Conservation (phyloP, 2,329 filamentous ascomycete species). For the Fusarium oligoseptatum region DNA sequence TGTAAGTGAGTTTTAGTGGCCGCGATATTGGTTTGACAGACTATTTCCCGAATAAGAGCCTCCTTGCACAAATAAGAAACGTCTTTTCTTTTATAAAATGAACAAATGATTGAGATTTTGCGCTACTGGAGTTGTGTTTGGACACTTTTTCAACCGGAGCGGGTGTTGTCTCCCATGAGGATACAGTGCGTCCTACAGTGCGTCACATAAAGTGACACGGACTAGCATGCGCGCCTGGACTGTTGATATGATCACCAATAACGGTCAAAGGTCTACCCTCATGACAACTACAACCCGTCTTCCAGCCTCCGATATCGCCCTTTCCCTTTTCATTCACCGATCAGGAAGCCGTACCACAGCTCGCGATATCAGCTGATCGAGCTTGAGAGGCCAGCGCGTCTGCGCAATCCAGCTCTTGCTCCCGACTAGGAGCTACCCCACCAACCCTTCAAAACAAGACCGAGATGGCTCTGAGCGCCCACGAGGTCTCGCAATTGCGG, state of each 20-base stretch:
- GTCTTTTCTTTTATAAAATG: background rate
- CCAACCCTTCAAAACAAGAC: constrained; percentile 45
- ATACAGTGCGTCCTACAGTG: constrained; percentile 27
- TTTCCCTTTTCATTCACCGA: background rate
- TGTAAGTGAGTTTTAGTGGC: constrained; percentile 25
- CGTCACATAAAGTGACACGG: rapidly evolving
- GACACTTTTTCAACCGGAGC: constrained; percentile 11
- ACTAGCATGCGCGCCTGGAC: constrained; percentile 6
- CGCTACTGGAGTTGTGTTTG: constrained; percentile 5
- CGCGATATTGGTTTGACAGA: constrained; percentile 20
- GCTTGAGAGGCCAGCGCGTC: constrained; percentile 3
- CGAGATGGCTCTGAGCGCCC: constrained; percentile 67
- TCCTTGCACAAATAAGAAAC: background rate
- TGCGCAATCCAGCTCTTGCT: constrained; percentile 17
- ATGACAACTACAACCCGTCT: constrained; percentile 25
- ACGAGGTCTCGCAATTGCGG: constrained; percentile 74
- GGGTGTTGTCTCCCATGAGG: background rate
- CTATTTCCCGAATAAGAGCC: background rate
- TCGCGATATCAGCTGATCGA: background rate
- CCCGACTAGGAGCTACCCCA: constrained; percentile 26
- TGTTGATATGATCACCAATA: constrained; percentile 33
- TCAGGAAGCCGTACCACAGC: background rate
- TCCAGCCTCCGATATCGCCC: background rate
- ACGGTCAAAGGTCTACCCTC: constrained; percentile 26
- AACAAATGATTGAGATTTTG: background rate